Evolutionary conservation across 2,329 filamentous ascomycete genomes (phyloP).

Genomic region (Polychaeton citri): DNA sequence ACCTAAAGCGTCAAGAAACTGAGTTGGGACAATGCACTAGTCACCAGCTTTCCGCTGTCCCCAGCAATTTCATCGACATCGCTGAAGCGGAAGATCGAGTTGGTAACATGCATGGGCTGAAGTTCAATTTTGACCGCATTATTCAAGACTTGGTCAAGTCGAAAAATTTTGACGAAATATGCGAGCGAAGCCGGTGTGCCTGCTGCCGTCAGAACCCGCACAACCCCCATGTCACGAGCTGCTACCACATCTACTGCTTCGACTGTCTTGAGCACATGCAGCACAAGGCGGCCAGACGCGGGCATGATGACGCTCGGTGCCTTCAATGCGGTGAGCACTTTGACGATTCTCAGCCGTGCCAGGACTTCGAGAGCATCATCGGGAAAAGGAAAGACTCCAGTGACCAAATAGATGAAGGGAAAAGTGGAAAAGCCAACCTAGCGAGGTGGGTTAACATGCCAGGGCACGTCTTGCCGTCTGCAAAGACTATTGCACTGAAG

Average conservation of each 20-base stretch:
- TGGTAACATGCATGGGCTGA: conserved; percentile 24
- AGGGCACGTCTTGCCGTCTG: conserved; percentile 28
- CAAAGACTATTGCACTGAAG: conserved; percentile 34
- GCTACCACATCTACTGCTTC: conserved; percentile 43
- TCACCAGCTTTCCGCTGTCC: background rate
- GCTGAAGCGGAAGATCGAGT: conserved; percentile 4
- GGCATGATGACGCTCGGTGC: conserved; percentile 17
- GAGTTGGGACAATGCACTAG: background rate
- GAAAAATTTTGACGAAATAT: conserved; percentile 24
- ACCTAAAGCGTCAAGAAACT: too few relatives aligned
- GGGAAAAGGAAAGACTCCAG: background rate
- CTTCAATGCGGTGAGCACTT: conserved; percentile 21
- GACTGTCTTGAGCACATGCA: conserved; percentile 29
- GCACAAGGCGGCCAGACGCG: conserved; percentile 15
- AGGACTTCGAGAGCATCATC: conserved; percentile 2
- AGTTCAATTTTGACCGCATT: conserved; percentile 27
- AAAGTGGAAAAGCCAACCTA: conserved; percentile 2
- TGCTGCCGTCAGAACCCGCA: conserved; percentile 29
- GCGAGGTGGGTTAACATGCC: conserved; percentile 25
- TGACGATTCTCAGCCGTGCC: conserved; percentile 11
- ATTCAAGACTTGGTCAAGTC: conserved; percentile 23
- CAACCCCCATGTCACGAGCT: conserved; percentile 34
- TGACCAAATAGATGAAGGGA: background rate
- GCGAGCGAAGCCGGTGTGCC: conserved; percentile 25
- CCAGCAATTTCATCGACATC: conserved; percentile 7